Conservation (phyloP, 495 filamentous ascomycete genomes). For the Pseudoneurospora amorphoporcata region DNA sequence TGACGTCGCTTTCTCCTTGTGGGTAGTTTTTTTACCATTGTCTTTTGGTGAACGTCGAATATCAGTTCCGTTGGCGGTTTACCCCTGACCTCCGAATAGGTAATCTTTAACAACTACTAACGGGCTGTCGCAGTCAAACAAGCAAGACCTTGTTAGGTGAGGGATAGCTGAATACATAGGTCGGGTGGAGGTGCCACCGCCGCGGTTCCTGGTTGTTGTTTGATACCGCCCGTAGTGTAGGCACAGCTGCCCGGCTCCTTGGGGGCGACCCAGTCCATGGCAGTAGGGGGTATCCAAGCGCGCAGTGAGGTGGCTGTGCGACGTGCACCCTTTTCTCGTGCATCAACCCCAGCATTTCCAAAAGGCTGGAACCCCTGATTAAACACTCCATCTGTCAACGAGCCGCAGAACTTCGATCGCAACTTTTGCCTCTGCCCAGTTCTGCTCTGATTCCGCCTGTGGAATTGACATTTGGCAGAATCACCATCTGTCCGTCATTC, state of each 20-base stretch:
- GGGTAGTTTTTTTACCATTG: neutral
- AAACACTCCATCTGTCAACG: neutral
- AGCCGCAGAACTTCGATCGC: neutral
- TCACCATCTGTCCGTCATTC: neutral
- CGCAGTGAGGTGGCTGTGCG: constrained; percentile 10
- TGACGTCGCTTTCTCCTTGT: neutral
- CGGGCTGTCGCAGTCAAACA: neutral
- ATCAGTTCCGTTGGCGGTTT: neutral
- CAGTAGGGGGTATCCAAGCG: neutral
- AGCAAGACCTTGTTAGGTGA: neutral
- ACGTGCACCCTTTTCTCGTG: constrained; percentile 15
- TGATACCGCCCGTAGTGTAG: neutral
- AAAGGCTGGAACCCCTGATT: neutral
- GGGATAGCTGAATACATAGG: neutral
- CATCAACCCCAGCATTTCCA: constrained; percentile 12
- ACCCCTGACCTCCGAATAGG: neutral
- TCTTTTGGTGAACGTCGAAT: neutral
- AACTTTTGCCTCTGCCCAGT: constrained; percentile 1
- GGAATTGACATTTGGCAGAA: neutral
- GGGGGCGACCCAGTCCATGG: neutral
- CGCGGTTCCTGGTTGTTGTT: neutral
- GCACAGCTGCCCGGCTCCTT: neutral
- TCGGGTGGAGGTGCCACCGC: no score
- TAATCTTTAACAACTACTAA: neutral
- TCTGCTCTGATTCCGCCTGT: constrained; percentile 2